Base-by-base conservation (phyloP, 805 yeast species). In the Cyberlindnera mycetangii region DNA sequence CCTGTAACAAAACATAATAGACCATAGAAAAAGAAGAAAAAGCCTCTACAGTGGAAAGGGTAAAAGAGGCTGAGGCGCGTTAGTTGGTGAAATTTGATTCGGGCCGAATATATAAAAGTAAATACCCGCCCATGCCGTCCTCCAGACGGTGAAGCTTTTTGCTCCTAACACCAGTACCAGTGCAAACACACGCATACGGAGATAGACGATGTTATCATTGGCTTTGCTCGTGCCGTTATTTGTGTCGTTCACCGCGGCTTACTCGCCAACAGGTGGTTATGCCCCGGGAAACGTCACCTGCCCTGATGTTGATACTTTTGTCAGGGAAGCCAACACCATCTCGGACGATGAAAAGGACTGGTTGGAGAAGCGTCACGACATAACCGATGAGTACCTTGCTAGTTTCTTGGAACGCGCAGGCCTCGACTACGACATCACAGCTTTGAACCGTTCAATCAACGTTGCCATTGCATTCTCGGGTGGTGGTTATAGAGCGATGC, bases 401-500 rank as follows among this genome's bases (percentile, higher is more conserved):
- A 50, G 57, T 2, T 64, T 69, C 37, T 48, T 74, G 82, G 57
- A 72, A 73, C 54, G 62, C 65, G 39, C 64, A 69, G 41, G 76
- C 82, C 12, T 69, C 70, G 42, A 68, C 73, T 52, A 65, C 79
- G 54, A 67, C 68, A 55, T 74, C 37, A 64, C 67, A 41, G 45
- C 55, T 7, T 58, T 70, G 35, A 65, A 34, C 59, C 31, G 55
- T n/a, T 55, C 78, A 9, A 68, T 76, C 46, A 71, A 72, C 49
- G 67, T 83, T 31, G 89, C 78, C 15, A 51, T 75, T 10, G 81
- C 89, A n/a, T 83, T 81, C 59, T 74, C 86, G 14, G 96, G 96
- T 39, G 96, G 96, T 61, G 96, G 96, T 11, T 88, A 85, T 65
- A 74, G 96, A 49, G 95, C 96, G 35, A 86, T 89, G 93, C 67